Conservation (phyloP, 1,139 yeast genomes). For the Meyerozyma athensensis region DNA sequence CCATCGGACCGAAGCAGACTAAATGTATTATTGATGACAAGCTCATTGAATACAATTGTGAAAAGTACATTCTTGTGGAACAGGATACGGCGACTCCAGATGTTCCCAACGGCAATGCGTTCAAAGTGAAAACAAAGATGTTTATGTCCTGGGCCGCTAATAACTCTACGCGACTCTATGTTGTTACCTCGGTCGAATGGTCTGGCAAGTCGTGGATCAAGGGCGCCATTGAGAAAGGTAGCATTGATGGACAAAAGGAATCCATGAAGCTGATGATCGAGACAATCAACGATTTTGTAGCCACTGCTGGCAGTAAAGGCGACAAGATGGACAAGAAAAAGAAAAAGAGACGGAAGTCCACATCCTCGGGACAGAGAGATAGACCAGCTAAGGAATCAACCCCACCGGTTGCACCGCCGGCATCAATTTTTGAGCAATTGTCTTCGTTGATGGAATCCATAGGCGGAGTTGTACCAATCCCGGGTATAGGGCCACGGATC, state of each 20-base stretch:
- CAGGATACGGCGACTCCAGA: conserved; percentile 83
- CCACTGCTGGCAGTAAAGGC: conserved; percentile 14
- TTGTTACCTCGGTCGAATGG: conserved; percentile 77
- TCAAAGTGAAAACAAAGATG: conserved; percentile 65
- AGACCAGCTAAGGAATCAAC: conserved; percentile 10
- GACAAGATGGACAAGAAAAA: conserved; percentile 18
- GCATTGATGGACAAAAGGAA: conserved; percentile 83
- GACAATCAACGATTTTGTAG: conserved; percentile 50
- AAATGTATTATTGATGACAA: conserved; percentile 74
- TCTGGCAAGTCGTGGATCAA: conserved; percentile 90
- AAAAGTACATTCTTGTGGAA: conserved; percentile 51
- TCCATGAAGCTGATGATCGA: conserved; percentile 55
- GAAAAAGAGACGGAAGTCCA: conserved; percentile 16
- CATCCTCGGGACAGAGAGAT: conserved; percentile 9
- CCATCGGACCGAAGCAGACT: conserved; percentile 95
- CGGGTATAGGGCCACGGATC: conserved; percentile 22
- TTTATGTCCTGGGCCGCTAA: conserved; percentile 73
- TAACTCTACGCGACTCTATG: conserved; percentile 59
- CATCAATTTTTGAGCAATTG: conserved; percentile 18
- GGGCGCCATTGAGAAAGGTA: conserved; percentile 87
- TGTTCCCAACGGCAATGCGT: conserved; percentile 89
- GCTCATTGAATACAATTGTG: conserved; percentile 58
- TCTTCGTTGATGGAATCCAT: conserved; percentile 23
- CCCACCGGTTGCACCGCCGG: conserved; percentile 7
- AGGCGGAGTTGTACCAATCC: conserved; percentile 28